phyloP scores from a whole-genome alignment of 257 asterid species.

The Scutellaria baicalensis region DNA sequence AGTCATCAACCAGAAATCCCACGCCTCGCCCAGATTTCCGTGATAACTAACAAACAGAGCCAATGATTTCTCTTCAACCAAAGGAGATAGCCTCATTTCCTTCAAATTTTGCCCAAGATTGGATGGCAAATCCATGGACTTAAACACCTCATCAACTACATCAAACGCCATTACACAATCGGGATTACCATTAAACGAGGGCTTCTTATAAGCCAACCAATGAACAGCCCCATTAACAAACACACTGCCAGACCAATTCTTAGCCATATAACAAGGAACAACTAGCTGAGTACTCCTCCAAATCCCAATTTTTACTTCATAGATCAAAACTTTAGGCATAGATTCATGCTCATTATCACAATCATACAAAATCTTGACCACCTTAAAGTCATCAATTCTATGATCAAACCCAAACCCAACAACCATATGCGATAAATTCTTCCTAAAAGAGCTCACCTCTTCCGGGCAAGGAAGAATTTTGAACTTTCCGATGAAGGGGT shows the following conservation, averaged over 20 bases:
- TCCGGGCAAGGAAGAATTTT: slow-evolving; percentile 14
- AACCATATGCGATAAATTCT: slow-evolving; percentile 21
- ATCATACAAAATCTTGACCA: slow-evolving; percentile 21
- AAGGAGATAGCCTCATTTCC: slow-evolving; percentile 15
- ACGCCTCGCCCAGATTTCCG: slow-evolving; percentile 10
- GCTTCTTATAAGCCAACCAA: slow-evolving; percentile 29
- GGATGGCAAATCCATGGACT: slow-evolving; percentile 22
- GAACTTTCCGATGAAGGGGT: slow-evolving; percentile 29
- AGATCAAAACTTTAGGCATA: slow-evolving; percentile 17
- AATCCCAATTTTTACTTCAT: slow-evolving; percentile 5
- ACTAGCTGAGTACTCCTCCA: slow-evolving; percentile 22
- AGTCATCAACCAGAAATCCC: slow-evolving; percentile 38
- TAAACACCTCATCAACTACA: slow-evolving; percentile 23
- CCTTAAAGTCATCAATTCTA: slow-evolving; percentile 15
- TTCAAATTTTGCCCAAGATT: slow-evolving; percentile 7
- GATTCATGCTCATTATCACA: slow-evolving; percentile 10
- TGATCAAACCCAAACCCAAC: slow-evolving; percentile 37
- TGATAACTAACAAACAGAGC: slow-evolving; percentile 20
- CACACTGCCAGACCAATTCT: slow-evolving; percentile 25
- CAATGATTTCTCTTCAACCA: slow-evolving; percentile 19
- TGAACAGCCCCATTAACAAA: slow-evolving; percentile 31
- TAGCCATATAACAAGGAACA: slow-evolving; percentile 30
- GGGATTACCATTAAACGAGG: not conserved
- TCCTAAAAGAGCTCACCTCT: not conserved
- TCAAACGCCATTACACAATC: slow-evolving; percentile 35